Evolutionary conservation across 257 asterid genomes (phyloP).

Genomic region (Galeopsis tetrahit): DNA sequence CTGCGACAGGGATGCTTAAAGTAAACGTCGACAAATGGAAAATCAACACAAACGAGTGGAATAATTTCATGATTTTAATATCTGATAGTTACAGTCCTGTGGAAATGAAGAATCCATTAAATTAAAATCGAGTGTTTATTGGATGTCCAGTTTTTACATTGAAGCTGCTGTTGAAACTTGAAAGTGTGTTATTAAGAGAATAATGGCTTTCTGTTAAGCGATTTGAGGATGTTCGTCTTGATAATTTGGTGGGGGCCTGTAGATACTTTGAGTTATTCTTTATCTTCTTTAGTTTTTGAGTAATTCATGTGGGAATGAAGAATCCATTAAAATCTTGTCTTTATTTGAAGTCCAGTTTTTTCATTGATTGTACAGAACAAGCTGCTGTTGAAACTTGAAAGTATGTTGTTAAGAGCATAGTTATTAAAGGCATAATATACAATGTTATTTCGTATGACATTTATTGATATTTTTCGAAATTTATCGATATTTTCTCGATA

Average conservation of each 20-base stretch:
- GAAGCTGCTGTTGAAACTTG: neutral
- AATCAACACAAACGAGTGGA: too few species aligned
- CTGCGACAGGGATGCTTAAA: too few species aligned
- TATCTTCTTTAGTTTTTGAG: neutral
- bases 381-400: slow-evolving; percentile 10
- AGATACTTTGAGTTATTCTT: neutral
- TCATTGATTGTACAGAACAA: neutral
- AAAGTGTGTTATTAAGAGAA: neutral
- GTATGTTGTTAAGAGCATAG: neutral
- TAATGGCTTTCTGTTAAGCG: neutral
- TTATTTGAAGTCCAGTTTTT: neutral
- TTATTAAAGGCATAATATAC: too few species aligned
- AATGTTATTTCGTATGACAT: too few species aligned
- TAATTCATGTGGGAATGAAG: neutral
- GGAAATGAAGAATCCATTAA: too few species aligned
- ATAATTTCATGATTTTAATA: neutral
- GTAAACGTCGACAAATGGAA: too few species aligned
- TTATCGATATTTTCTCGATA: too few species aligned
- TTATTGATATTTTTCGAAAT: too few species aligned
- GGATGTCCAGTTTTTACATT: neutral
- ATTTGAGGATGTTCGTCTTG: slow-evolving; percentile 1
- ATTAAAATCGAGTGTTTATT: neutral
- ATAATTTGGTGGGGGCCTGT: neutral
- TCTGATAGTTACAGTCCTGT: neutral
- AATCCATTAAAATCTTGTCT: slow-evolving; percentile 15